Evolutionary conservation across 1,284 basidiomycete species (phyloP).

Genomic region (Wallemia hederae): DNA sequence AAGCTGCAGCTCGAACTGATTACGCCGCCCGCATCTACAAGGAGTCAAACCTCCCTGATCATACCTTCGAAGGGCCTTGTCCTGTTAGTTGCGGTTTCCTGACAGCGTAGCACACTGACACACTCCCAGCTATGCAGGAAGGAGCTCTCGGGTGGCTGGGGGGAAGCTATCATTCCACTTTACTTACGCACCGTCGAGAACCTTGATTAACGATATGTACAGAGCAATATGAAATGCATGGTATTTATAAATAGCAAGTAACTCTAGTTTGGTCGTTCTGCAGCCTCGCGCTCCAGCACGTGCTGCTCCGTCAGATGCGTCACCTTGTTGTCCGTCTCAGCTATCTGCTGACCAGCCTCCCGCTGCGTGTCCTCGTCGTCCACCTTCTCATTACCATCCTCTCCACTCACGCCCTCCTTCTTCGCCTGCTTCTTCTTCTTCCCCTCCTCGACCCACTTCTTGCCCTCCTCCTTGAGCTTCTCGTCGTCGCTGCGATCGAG

Average conservation of each 20-base stretch:
- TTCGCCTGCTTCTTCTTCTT: slow-evolving; percentile 1
- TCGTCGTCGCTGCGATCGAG: slow-evolving; percentile 9
- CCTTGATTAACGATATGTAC: no score
- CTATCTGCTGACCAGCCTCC: no score
- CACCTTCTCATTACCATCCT: not conserved
- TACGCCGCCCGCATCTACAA: not conserved
- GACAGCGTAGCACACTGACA: no score
- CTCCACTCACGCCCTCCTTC: not conserved
- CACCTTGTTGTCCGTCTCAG: no score
- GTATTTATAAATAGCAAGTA: no score
- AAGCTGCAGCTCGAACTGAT: not conserved
- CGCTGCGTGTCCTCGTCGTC: no score
- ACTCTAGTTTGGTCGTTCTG: no score
- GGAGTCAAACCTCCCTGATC: not conserved
- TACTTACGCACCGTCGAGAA: not conserved
- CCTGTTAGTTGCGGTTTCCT: not conserved
- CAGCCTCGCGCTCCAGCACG: no score
- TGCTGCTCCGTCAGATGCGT: no score
- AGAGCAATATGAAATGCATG: not conserved
- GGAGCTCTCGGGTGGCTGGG: not conserved
- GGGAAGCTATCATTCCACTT: not conserved
- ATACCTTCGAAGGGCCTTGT: not conserved
- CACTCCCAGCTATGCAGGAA: not conserved
- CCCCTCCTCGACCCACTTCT: slow-evolving; percentile 7
- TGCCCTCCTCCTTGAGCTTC: slow-evolving; percentile 8